Percentiles rank a stretch among this genome's conserved stretches.
Conservation (phyloP, 2,329 filamentous ascomycete genomes). For the Aspergillus ruber region DNA sequence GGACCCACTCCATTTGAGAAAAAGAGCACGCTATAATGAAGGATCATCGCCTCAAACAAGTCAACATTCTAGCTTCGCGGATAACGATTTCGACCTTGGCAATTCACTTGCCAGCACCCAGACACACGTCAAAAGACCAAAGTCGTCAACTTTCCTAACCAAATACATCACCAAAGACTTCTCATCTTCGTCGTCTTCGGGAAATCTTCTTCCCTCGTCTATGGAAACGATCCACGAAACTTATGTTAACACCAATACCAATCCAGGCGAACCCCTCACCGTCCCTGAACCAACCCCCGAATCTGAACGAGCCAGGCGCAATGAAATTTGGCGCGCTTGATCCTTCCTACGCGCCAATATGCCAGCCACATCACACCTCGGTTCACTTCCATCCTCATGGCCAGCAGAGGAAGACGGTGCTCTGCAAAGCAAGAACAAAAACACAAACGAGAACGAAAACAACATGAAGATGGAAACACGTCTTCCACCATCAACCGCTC, state of each 20-base stretch:
- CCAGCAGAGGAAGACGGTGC: conserved; percentile 8
- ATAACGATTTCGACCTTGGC: conserved; percentile 1
- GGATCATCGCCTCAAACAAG: conserved; percentile 14
- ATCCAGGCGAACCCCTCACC: conserved; percentile 1
- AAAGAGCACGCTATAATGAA: conserved; percentile 13
- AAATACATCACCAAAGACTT: neutral
- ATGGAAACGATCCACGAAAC: conserved; percentile 5
- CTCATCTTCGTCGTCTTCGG: conserved; percentile 2
- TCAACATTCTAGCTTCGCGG: conserved; percentile 10
- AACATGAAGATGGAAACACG: neutral
- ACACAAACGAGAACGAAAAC: neutral
- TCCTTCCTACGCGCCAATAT: conserved; percentile 10
- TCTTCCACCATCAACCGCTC: neutral
- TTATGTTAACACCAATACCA: neutral
- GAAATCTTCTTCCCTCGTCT: conserved; percentile 4
- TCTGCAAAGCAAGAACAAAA: neutral
- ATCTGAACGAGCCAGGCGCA: conserved; percentile 12
- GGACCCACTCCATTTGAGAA: conserved; percentile 10
- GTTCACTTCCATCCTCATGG: conserved; percentile 23
- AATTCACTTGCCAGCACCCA: neutral
- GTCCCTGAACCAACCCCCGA: conserved; percentile 3
- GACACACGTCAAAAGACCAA: neutral
- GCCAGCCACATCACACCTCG: conserved; percentile 9
- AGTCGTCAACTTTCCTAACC: neutral
- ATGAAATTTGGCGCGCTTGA: conserved; percentile 20